These are phyloP conservation scores for Takakia lepidozioides DNA, from an alignment of 225 moss, liverwort and hornwort species.

Conservation along the genomic window DNA sequence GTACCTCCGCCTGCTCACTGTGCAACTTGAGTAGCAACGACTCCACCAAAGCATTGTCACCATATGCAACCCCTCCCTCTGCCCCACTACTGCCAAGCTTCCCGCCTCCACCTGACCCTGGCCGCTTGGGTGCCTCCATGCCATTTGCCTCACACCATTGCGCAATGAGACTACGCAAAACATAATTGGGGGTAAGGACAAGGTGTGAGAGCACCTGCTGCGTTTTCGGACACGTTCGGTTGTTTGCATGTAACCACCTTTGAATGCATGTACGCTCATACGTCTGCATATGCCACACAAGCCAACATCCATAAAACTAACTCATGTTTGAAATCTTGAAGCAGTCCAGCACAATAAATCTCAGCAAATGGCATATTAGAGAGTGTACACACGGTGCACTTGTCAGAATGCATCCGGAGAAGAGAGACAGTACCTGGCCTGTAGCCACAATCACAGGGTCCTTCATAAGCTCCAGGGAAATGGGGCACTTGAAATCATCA, in stretches of 20 bases:
- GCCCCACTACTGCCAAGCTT: too few relatives aligned
- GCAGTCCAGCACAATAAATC: not conserved
- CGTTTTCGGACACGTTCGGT: conserved; percentile 51
- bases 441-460: conserved; percentile 68
- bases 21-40: conserved; percentile 44
- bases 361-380: too few relatives aligned
- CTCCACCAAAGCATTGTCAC: conserved; percentile 33
- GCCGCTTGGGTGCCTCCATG: conserved; percentile 35
- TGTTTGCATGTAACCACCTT: conserved; percentile 51
- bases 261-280: conserved; percentile 56
- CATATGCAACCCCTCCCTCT: too few relatives aligned
- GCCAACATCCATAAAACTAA: not conserved
- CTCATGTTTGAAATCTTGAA: too few relatives aligned
- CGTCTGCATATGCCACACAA: conserved; percentile 18
- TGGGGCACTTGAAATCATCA: conserved; percentile 61
- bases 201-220: conserved; percentile 36
- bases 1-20: conserved; percentile 45
- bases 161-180: conserved; percentile 48
- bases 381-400: too few relatives aligned
- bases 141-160: conserved; percentile 62
- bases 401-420: too few relatives aligned
- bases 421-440: conserved; percentile 27
- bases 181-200: conserved; percentile 53
- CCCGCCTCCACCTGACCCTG: too few relatives aligned
- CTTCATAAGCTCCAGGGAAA: conserved; percentile 61